Conservation (phyloP, 208 protist species). For the Leishmania mexicana region DNA sequence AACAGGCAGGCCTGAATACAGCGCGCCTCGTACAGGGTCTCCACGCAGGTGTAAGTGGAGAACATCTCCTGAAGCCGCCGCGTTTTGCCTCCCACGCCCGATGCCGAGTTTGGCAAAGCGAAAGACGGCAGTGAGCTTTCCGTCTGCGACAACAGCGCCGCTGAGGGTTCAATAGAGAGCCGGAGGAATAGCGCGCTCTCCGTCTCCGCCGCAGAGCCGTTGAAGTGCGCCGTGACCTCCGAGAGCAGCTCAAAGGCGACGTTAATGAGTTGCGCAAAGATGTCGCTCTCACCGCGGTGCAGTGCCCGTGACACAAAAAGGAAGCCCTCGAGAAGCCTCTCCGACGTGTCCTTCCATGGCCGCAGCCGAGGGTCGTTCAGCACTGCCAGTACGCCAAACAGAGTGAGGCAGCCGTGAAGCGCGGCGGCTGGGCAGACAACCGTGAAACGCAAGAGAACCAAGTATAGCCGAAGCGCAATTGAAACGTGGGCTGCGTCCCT, state of each 20-base stretch:
- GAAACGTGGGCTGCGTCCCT: conserved; percentile 42
- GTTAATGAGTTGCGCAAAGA: conserved; percentile 11
- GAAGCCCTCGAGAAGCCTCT: conserved; percentile 43
- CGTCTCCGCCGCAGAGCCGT: neutral
- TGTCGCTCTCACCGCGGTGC: conserved; percentile 10
- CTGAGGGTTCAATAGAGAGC: neutral
- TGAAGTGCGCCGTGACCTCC: conserved; percentile 25
- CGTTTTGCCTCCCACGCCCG: neutral
- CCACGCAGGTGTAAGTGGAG: conserved; percentile 20
- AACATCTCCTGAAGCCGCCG: conserved; percentile 12
- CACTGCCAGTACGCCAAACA: conserved; percentile 58
- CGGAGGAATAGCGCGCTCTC: conserved; percentile 19
- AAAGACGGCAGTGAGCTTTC: neutral
- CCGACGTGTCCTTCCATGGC: conserved; percentile 22
- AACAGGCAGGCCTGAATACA: conserved; percentile 28
- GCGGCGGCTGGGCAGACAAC: conserved; percentile 38
- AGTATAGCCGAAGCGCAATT: conserved; percentile 60
- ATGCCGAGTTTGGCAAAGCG: neutral
- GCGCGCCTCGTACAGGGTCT: conserved; percentile 32
- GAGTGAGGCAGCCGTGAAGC: conserved; percentile 55
- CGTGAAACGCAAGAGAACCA: conserved; percentile 54
- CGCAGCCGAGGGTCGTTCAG: conserved; percentile 29
- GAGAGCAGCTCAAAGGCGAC: conserved; percentile 17
- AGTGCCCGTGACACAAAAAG: conserved; percentile 33
- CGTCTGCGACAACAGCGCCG: neutral